phyloP scores from a whole-genome alignment of 2,329 filamentous ascomycete genomes.

The Cadophora luteo-olivacea region DNA sequence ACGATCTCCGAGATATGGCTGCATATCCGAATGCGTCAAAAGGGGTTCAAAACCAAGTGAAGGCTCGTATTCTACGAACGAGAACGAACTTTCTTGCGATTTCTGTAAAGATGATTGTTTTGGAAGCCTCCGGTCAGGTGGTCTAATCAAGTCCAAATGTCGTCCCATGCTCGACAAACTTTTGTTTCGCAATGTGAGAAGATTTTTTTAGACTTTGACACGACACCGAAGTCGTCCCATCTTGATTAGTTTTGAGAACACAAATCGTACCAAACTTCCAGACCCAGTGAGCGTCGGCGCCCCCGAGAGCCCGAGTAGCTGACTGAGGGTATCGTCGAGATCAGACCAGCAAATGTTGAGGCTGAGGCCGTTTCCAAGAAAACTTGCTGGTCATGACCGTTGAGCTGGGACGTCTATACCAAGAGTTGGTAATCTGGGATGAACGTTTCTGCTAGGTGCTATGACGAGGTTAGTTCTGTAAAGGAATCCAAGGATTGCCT shows the following conservation, averaged over 20 bases:
- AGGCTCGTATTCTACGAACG: not conserved
- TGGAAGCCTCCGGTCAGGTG: not conserved
- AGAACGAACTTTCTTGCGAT: not conserved
- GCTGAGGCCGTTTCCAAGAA: not conserved
- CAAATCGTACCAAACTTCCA: not conserved
- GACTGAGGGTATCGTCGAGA: not conserved
- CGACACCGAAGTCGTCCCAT: not conserved
- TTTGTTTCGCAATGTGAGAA: not conserved
- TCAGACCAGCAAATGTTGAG: not conserved
- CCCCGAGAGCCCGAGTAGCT: not conserved
- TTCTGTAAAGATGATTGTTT: not conserved
- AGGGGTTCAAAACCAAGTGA: not conserved
- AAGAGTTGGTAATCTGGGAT: not conserved
- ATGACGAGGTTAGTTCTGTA: not conserved
- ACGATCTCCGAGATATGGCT: not conserved
- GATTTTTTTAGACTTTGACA: not conserved
- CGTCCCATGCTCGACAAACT: not conserved
- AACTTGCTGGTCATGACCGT: not conserved
- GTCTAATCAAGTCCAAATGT: not conserved
- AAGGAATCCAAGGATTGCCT: not conserved
- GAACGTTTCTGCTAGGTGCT: constrained; percentile 2
- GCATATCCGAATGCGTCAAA: not conserved
- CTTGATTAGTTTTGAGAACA: not conserved
- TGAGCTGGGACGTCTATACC: not conserved
- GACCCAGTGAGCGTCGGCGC: not conserved